A percentile compares a stretch with the other conserved stretches of the same genome.
Evolutionary conservation across 257 asterid species (phyloP).

Genomic region (Thymus mandschuricus): DNA sequence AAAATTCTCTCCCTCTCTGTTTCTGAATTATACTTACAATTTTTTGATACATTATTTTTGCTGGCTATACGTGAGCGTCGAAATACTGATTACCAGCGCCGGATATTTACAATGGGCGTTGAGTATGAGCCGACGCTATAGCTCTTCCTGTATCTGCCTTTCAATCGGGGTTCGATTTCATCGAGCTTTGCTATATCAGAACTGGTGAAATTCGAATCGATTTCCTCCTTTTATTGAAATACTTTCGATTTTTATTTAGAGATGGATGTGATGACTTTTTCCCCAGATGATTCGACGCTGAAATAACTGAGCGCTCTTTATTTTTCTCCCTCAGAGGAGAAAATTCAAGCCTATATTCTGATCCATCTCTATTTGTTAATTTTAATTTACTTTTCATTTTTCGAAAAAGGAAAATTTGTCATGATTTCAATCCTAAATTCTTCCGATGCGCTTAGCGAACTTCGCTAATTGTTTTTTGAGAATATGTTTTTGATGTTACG

Average conservation of each 20-base stretch:
- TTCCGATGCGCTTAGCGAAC: too few relatives aligned
- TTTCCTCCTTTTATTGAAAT: neutral
- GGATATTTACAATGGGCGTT: conserved; percentile 40
- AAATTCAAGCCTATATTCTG: conserved; percentile 33
- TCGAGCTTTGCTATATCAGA: conserved; percentile 39
- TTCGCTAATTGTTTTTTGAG: too few relatives aligned
- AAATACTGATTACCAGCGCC: conserved; percentile 77
- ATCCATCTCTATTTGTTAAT: conserved; percentile 12
- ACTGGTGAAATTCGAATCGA: conserved; percentile 44
- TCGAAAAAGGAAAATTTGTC: too few relatives aligned
- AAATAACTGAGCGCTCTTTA: conserved; percentile 72
- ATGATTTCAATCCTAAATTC: too few relatives aligned
- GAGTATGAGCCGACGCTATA: conserved; percentile 77
- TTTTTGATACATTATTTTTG: neutral
- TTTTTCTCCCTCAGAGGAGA: conserved; percentile 37
- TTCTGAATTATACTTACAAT: neutral
- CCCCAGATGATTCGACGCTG: conserved; percentile 96
- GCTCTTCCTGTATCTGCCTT: conserved; percentile 43
- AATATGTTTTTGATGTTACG: too few relatives aligned
- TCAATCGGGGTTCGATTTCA: conserved; percentile 2
- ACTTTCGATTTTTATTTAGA: neutral
- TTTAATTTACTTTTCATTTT: too few relatives aligned
- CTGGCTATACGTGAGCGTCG: conserved; percentile 57
- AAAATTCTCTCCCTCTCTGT: neutral
- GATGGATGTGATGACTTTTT: conserved; percentile 69